Evolutionary conservation across 2,329 filamentous ascomycete genomes (phyloP), one percentile per base, ranked within the genome.

Genomic region (Aspergillus alliaceus): DNA sequence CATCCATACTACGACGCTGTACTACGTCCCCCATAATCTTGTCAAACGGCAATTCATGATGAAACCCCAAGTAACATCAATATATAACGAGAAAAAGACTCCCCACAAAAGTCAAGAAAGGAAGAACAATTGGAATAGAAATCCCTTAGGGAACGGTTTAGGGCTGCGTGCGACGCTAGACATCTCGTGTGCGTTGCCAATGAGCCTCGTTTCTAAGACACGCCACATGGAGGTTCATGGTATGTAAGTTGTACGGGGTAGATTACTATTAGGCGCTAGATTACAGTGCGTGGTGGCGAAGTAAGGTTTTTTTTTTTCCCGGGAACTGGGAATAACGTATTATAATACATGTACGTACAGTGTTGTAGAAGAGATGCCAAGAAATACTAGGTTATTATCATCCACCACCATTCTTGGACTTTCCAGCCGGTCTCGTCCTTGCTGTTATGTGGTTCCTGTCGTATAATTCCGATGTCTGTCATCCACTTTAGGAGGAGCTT

Each of bases 331-430:
- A n/a, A n/a, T n/a, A n/a, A n/a, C n/a, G n/a, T n/a, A 29, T 5
- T 29, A 29, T 9, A 9, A 29, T 29, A 29, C 27, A 29, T 29
- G 27, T 29, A 29, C n/a, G n/a, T n/a, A n/a, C n/a, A n/a, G n/a
- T n/a, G n/a, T n/a, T n/a, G n/a, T n/a, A n/a, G n/a, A n/a, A n/a
- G 24, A 25, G 24, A 44, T 6, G 15, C n/a, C 7, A 12, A 4
- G 14, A n/a, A 18, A 9, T n/a, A 44, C 40, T 44, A 44, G 24
- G 24, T 11, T 27, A 44, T 15, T 57, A 71, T 66, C 66, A 77
- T 65, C 75, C 75, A 79, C 77, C 77, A 79, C 67, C 73, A 77
- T 52, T 76, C 72, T 35, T 64, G 64, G 12, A 76, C 65, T 29
- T 54, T 61, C 69, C 74, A 77, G 11, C 69, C 68, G 9, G 65